Evolutionary conservation across 2,329 filamentous ascomycete species (phyloP), one percentile per base, ranked within the genome.

Genomic region (Paecilomyces sp.): DNA sequence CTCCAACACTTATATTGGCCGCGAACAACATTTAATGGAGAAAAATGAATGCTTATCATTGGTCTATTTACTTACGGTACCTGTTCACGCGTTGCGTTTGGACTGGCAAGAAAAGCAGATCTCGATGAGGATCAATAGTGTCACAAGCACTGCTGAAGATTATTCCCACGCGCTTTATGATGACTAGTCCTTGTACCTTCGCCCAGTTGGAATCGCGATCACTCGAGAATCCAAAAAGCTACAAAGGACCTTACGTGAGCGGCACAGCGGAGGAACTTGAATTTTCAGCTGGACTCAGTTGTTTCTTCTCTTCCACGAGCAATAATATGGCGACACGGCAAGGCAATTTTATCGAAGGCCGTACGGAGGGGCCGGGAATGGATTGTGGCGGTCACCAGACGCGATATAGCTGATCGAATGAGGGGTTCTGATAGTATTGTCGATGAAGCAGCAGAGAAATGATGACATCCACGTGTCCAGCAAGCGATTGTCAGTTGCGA

Each of bases 391-490:
- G 15, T 12, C 36, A 41, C 36, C 4, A 30, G 28, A 53, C 24
- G 51, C 51, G 22, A 53, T 30, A 24, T 22, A 13, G 51, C 51
- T 51, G 47, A 53, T 47, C 18, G n/a, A 41, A 52, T 30, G 31
- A 34, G 15, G 47, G 28, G 55, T 53, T 53, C 28, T 53, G 22
- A 25, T 30, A 25, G 2, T 53, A 47, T 56, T 56, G 41, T 11
- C 53, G 54, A 31, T 47, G 54, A 31, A 52, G 28, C 6, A 57
- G 58, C 57, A 57, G 57, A 55, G 60, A 56, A 61, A 57, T 47
- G n/a, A 54, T 55, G 65, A 63, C 63, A 67, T 57, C 60, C 65
- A 66, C 64, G 51, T 67, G 64, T 57, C 63, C 66, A 65, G 66
- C 65, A 66, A 65, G 64, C 64, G 63, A 62, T 58, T 63, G 66